Conservation (phyloP, 1,139 yeast genomes). For the Yamadazyma triangularis region DNA sequence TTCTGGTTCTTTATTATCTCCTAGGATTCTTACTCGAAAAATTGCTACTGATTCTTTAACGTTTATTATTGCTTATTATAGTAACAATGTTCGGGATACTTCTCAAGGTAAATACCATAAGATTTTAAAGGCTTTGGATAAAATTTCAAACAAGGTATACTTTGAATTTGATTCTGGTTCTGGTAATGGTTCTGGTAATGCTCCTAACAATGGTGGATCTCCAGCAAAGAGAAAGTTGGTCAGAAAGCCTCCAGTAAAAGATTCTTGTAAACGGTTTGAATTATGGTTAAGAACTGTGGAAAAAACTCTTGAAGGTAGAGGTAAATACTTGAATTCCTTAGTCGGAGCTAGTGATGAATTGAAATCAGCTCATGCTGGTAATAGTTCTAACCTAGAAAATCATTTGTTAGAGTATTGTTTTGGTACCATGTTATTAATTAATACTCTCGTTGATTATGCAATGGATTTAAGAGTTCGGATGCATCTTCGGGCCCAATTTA, state of each 20-base stretch:
- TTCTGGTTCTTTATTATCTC: conserved; percentile 46
- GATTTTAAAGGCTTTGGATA: conserved; percentile 60
- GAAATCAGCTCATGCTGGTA: conserved; percentile 51
- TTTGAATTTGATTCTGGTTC: conserved; percentile 39
- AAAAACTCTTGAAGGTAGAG: conserved; percentile 79
- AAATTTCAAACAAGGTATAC: conserved; percentile 55
- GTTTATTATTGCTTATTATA: conserved; percentile 42
- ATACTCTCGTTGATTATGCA: conserved; percentile 66
- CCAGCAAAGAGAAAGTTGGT: conserved; percentile 23
- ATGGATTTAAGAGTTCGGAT: conserved; percentile 64
- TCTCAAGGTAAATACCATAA: conserved; percentile 52
- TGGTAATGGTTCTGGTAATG: conserved; percentile 4
- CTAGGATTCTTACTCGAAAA: conserved; percentile 68
- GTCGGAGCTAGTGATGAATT: conserved; percentile 95
- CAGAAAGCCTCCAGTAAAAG: conserved; percentile 37
- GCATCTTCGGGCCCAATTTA: conserved; percentile 71
- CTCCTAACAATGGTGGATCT: conserved; percentile 1
- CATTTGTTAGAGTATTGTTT: conserved; percentile 76
- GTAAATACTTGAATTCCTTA: conserved; percentile 74
- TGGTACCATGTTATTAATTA: conserved; percentile 72
- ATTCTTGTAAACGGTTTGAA: conserved; percentile 59
- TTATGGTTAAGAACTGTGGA: conserved; percentile 80
- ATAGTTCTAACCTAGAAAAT: conserved; percentile 43
- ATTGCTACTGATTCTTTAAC: conserved; percentile 74
- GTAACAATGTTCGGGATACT: conserved; percentile 23